A percentile compares a stretch with the other conserved stretches of the same genome.
These are phyloP conservation scores for Yamadazyma triangularis DNA, from an alignment of 1,139 yeast species.

Conservation along the genomic window DNA sequence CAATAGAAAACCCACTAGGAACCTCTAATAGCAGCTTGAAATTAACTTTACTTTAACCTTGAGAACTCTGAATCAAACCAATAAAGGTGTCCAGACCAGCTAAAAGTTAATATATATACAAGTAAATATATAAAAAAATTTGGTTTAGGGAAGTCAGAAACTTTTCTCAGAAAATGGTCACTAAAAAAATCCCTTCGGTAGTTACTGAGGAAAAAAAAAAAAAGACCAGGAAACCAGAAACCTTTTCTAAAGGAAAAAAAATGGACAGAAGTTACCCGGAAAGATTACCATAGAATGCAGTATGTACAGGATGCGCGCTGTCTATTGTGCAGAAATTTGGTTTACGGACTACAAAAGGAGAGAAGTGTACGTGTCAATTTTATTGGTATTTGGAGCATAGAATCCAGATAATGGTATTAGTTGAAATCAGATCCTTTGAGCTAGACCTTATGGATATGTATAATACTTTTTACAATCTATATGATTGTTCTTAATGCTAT, in stretches of 20 bases:
- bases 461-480: too few species aligned
- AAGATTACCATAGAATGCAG: background rate
- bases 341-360: too few species aligned
- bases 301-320: background rate
- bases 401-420: too few species aligned
- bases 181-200: background rate
- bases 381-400: too few species aligned
- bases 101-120: background rate
- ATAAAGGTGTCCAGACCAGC: constrained; percentile 5
- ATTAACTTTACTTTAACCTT: background rate
- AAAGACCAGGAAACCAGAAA: background rate
- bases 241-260: background rate
- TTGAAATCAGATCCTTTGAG: too few species aligned
- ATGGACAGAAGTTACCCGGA: background rate
- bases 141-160: background rate
- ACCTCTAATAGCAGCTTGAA: constrained; percentile 1
- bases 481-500: too few species aligned
- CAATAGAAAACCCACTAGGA: background rate
- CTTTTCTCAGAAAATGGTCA: background rate
- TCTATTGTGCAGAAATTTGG: too few species aligned
- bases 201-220: background rate
- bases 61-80: constrained; percentile 4
- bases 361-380: too few species aligned
- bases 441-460: too few species aligned
- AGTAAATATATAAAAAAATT: background rate